Evolutionary conservation across 2,329 filamentous ascomycete genomes (phyloP).

Genomic region (Lachnellula occidentalis): DNA sequence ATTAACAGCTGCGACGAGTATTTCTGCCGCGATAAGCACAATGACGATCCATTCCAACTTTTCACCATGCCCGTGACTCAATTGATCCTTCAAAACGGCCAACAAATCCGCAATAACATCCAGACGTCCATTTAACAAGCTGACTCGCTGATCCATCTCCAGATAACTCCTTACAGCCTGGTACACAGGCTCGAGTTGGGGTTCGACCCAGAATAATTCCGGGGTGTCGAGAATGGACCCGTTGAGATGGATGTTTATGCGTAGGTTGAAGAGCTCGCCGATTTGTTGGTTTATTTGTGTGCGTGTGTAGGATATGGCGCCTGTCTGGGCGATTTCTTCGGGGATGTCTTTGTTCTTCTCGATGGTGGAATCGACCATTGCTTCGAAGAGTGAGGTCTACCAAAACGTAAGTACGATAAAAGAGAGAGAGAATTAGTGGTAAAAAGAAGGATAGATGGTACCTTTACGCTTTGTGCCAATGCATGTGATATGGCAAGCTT

Average conservation of each 20-base stretch:
- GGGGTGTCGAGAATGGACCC: constrained; percentile 94
- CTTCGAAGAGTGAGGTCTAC: constrained; percentile 90
- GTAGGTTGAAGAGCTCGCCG: constrained; percentile 92
- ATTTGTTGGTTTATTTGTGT: constrained; percentile 99
- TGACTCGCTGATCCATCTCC: constrained; percentile 95
- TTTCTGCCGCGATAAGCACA: constrained; percentile 90
- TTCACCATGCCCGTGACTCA: constrained; percentile 88
- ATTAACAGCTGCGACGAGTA: constrained; percentile 86
- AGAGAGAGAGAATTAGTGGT: constrained; percentile 1
- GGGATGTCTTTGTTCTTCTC: constrained; percentile 90
- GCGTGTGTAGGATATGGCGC: constrained; percentile 82
- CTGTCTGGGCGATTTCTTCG: constrained; percentile 84
- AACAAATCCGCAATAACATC: constrained; percentile 91
- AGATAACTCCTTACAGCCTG: constrained; percentile 91
- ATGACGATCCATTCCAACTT: constrained; percentile 93
- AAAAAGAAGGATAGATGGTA: constrained; percentile 29
- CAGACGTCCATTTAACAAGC: constrained; percentile 79
- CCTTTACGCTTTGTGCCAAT: constrained; percentile 91
- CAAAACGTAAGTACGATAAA: background rate
- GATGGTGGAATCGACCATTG: constrained; percentile 89
- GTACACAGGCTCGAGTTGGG: constrained; percentile 93
- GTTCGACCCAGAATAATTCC: constrained; percentile 97
- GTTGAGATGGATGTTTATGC: constrained; percentile 97
- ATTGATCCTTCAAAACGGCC: constrained; percentile 89
- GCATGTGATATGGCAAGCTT: constrained; percentile 96